These are phyloP conservation scores for Coemansia erecta DNA, from an alignment of 192 early-diverging fungal genomes.

Conservation along the genomic window DNA sequence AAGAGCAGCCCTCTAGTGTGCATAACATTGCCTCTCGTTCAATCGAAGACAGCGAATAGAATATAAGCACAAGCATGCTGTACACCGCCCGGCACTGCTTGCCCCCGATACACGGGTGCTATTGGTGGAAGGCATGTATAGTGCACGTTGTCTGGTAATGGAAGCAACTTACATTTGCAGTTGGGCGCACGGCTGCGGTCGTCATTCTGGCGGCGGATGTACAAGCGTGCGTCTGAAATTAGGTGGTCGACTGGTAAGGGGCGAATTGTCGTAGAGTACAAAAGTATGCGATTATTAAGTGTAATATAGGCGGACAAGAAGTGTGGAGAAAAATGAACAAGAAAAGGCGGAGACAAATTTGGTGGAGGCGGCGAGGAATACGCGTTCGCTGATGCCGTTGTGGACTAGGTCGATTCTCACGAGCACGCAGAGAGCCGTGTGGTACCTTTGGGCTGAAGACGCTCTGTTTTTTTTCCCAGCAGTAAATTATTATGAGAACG, in stretches of 20 bases:
- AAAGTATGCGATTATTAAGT: constrained; percentile 1
- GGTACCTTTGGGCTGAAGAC: neutral
- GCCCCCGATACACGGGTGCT: no score
- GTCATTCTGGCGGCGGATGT: constrained; percentile 17
- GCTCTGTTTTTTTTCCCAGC: constrained; percentile 5
- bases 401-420: constrained; percentile 2
- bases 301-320: no score
- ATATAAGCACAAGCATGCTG: no score
- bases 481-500: constrained; percentile 12
- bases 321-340: neutral
- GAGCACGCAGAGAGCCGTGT: neutral
- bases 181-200: constrained; percentile 24
- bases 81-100: no score
- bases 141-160: neutral
- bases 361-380: neutral
- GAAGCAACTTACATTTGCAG: constrained; percentile 33
- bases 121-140: no score
- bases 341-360: neutral
- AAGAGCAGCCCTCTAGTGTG: no score
- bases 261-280: neutral
- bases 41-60: no score
- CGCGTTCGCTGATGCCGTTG: neutral
- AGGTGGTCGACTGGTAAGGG: neutral
- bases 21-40: no score
- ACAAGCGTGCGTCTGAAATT: neutral